These are phyloP conservation scores for Parietaria judaica DNA, from an alignment of 306 rosid genomes.

Conservation along the genomic window DNA sequence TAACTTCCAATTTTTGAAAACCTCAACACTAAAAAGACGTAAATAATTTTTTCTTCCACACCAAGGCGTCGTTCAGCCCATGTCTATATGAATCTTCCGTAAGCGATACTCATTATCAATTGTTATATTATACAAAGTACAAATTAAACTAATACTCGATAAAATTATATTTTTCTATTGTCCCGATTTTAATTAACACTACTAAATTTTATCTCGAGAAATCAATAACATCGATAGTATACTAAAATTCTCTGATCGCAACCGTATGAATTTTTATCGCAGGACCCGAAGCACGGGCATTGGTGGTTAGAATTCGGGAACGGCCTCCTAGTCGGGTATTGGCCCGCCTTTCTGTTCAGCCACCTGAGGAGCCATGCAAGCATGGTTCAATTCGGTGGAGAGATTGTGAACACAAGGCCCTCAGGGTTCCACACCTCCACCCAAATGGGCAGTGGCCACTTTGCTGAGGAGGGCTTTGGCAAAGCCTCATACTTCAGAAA, in stretches of 20 bases:
- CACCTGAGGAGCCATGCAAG: constrained; percentile 84
- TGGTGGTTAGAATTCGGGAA: constrained; percentile 95
- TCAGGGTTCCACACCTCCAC: constrained; percentile 87
- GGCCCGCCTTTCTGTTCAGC: constrained; percentile 90
- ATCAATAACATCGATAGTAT: too few species aligned
- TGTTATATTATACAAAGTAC: too few species aligned
- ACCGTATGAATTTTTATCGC: constrained; percentile 2
- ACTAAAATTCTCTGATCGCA: background rate
- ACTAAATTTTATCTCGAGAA: too few species aligned
- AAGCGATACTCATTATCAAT: too few species aligned
- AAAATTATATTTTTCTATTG: too few species aligned
- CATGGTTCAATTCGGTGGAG: constrained; percentile 98
- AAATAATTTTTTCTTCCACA: too few species aligned
- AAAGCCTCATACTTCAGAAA: constrained; percentile 96
- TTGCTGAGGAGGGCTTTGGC: constrained; percentile 82
- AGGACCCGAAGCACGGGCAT: constrained; percentile 97
- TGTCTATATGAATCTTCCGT: too few species aligned
- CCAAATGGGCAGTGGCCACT: constrained; percentile 99
- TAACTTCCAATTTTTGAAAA: too few species aligned
- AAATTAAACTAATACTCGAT: too few species aligned
- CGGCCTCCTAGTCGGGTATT: constrained; percentile 83
- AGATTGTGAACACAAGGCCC: constrained; percentile 75
- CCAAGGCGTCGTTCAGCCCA: too few species aligned
- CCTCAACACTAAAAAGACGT: too few species aligned
- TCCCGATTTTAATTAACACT: too few species aligned